Base-by-base conservation (phyloP, 306 rosid genomes). In the Vigna trinervia region DNA sequence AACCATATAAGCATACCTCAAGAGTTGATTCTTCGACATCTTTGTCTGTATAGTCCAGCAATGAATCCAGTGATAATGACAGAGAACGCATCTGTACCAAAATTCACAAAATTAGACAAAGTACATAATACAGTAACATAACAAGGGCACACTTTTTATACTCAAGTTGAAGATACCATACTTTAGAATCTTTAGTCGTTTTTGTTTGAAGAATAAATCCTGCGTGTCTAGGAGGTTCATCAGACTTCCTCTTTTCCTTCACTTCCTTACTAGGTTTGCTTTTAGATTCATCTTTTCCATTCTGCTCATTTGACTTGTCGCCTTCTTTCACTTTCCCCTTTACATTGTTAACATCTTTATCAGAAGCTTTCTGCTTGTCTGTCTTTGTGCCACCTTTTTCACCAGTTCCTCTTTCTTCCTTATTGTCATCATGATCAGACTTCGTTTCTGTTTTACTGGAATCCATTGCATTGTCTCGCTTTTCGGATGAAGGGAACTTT, bases 151-250 rank as follows among this genome's bases (percentile, higher is more conserved):
- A 62, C 11, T 66, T 73, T 63, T 34, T 38, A 54, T 9, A 57
- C 50, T 68, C 54, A 71, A 36, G 78, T 70, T 63, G 56, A 38
- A 73, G 83, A 63, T 47, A 82, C 48, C 88, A 56, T 92, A 95
- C 99, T 79, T 92, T 96, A 58, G 90, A 89, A 73, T 88, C 98
- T 82, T 87, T 91, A 78, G 86, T 76, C 62, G 77, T 56, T 78
- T 86, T 92, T 4, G 99, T 85, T 79, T 84, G 90, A 75, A 96
- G 82, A 82, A 96, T 86, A 48, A 91, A 87, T 69, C 99, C 99
- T 36, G 97, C 88, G 87, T 92, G 97, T 51, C 98, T 92, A 75
- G 98, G 99, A 87, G 90, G 90, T 81, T 96, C 99, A 77, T 92
- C 99, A 74, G 87, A 71, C 86, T 87, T 95, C 71, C 75, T 90